phyloP scores from a whole-genome alignment of 1,139 yeast genomes.

The Zygoascus hellenicus region DNA sequence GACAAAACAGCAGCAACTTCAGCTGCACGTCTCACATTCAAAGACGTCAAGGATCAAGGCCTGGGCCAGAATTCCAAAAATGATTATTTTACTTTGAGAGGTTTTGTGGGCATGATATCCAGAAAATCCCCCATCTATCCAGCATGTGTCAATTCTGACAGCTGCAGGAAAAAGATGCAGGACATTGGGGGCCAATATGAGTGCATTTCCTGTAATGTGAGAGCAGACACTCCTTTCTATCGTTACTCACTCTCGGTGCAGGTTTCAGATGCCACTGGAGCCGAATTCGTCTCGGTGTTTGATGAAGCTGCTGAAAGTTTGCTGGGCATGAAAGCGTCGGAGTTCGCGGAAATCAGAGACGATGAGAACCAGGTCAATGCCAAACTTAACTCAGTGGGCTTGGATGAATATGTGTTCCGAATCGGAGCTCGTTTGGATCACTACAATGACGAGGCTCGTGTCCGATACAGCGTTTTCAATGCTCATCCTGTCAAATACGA shows the following conservation, averaged over 20 bases:
- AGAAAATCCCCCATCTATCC: constrained; percentile 81
- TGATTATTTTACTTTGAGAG: constrained; percentile 72
- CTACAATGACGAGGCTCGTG: constrained; percentile 62
- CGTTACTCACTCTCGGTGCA: constrained; percentile 72
- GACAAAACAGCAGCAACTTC: constrained; percentile 35
- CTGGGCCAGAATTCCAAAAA: constrained; percentile 64
- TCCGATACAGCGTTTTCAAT: constrained; percentile 63
- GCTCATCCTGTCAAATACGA: constrained; percentile 52
- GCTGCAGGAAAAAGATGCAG: constrained; percentile 82
- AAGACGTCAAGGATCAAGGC: constrained; percentile 60
- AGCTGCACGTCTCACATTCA: constrained; percentile 46
- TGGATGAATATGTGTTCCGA: constrained; percentile 70
- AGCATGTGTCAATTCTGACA: constrained; percentile 60
- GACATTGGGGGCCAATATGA: constrained; percentile 77
- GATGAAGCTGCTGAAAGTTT: constrained; percentile 74
- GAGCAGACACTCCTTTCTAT: constrained; percentile 62
- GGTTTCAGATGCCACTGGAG: constrained; percentile 74
- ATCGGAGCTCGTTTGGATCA: constrained; percentile 78
- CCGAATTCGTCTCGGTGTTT: constrained; percentile 80
- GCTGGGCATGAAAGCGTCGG: constrained; percentile 66
- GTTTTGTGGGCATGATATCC: constrained; percentile 63
- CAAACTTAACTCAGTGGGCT: constrained; percentile 17
- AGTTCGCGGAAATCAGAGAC: constrained; percentile 49
- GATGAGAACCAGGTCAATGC: constrained; percentile 43
- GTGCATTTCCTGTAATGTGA: constrained; percentile 84